phyloP scores from a whole-genome alignment of 1,139 yeast species.

The Barnettozyma hawaiiensis region DNA sequence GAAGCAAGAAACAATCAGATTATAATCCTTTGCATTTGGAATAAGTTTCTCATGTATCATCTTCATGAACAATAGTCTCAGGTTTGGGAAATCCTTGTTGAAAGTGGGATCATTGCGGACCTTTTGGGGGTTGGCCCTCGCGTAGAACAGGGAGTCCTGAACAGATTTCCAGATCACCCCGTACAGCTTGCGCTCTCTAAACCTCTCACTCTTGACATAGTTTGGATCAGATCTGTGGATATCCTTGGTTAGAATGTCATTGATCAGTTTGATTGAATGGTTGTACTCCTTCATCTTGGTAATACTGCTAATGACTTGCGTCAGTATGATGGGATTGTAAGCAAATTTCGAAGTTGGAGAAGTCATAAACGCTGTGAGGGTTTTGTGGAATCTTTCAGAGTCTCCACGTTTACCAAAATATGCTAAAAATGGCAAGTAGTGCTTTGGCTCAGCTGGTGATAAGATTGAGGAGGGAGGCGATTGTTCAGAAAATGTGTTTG shows the following conservation, averaged over 20 bases:
- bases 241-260: slow-evolving; percentile 14
- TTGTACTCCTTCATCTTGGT: slow-evolving; percentile 6
- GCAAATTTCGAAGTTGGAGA: slow-evolving; percentile 4
- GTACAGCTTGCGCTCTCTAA: slow-evolving; percentile 13
- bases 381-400: slow-evolving; percentile 6
- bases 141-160: slow-evolving; percentile 8
- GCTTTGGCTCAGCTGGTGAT: slow-evolving; percentile 19
- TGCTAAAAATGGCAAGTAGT: slow-evolving; percentile 20
- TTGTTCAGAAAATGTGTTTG: slow-evolving; percentile 2
- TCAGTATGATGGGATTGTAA: slow-evolving; percentile 18
- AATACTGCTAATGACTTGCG: slow-evolving; percentile 18
- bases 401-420: slow-evolving; percentile 13
- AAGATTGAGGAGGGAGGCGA: too few relatives aligned
- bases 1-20: slow-evolving; percentile 13
- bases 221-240: slow-evolving; percentile 13
- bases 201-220: slow-evolving; percentile 1
- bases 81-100: slow-evolving; percentile 12
- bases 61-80: slow-evolving; percentile 20
- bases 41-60: slow-evolving; percentile 22
- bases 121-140: not conserved
- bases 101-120: not conserved
- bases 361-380: slow-evolving; percentile 11
- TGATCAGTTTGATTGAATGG: slow-evolving; percentile 8
- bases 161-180: slow-evolving; percentile 19
- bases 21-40: slow-evolving; percentile 19